These are phyloP conservation scores for Sanghuangporus weigelae DNA, from an alignment of 1,284 basidiomycete genomes.

Conservation along the genomic window DNA sequence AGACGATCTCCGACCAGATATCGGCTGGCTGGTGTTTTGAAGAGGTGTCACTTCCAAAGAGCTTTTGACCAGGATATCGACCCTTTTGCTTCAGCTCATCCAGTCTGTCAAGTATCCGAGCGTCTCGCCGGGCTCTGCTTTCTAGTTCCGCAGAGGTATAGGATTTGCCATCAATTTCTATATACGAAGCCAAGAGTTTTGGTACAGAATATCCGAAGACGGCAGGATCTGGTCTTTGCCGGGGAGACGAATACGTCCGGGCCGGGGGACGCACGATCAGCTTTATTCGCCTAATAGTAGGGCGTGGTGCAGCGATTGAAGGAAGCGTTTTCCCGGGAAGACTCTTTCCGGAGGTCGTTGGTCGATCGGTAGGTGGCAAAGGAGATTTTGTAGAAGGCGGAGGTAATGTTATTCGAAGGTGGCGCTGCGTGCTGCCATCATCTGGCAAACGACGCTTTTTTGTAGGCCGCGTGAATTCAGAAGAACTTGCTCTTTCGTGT, in stretches of 20 bases:
- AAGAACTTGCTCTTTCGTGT: background rate
- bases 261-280: conserved; percentile 64
- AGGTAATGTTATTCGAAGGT: background rate
- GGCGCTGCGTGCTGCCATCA: background rate
- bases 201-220: conserved; percentile 50
- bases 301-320: background rate
- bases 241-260: conserved; percentile 57
- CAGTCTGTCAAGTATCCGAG: conserved; percentile 47
- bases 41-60: background rate
- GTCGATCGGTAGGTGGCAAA: background rate
- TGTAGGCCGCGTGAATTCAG: background rate
- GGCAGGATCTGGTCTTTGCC: conserved; percentile 54
- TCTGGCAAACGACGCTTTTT: conserved; percentile 1
- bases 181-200: conserved; percentile 58
- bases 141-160: conserved; percentile 40
- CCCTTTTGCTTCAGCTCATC: conserved; percentile 35
- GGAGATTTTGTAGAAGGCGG: background rate
- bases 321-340: conserved; percentile 11
- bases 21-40: conserved; percentile 25
- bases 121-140: conserved; percentile 43
- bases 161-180: conserved; percentile 43
- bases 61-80: conserved; percentile 24
- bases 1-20: conserved; percentile 50
- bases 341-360: conserved; percentile 11
- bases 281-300: conserved; percentile 51